Evolutionary conservation across 805 yeast genomes (phyloP).

Genomic region (Monosporozyma servazzii): DNA sequence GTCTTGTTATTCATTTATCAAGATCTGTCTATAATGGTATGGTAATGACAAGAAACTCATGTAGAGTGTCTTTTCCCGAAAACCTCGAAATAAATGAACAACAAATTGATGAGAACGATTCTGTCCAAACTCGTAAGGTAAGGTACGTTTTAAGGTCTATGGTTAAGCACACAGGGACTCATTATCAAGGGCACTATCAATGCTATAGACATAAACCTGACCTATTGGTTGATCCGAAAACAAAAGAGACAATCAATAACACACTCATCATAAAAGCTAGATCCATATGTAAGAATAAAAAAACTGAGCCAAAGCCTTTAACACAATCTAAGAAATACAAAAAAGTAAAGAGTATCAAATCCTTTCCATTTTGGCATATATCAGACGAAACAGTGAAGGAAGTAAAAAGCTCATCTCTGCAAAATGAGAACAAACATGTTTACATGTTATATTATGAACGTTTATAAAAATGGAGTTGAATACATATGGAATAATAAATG

Average conservation of each 20-base stretch:
- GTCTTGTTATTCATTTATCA: slow-evolving; percentile 75
- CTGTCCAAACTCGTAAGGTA: slow-evolving; percentile 20
- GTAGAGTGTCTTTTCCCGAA: slow-evolving; percentile 61
- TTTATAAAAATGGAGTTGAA: not conserved
- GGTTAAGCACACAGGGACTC: slow-evolving; percentile 83
- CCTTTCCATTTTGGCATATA: slow-evolving; percentile 73
- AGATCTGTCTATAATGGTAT: slow-evolving; percentile 69
- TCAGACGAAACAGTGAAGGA: slow-evolving; percentile 71
- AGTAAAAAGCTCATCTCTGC: slow-evolving; percentile 45
- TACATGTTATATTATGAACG: slow-evolving; percentile 76
- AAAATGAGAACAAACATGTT: slow-evolving; percentile 64
- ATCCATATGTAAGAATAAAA: not conserved
- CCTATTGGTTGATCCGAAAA: slow-evolving; percentile 26
- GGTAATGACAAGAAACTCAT: slow-evolving; percentile 61
- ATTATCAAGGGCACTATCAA: slow-evolving; percentile 83
- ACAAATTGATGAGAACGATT: slow-evolving; percentile 7
- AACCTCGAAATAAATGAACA: slow-evolving; percentile 40
- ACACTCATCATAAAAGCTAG: not conserved
- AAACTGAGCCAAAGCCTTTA: not conserved
- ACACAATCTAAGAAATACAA: slow-evolving; percentile 31
- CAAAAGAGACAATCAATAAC: not conserved
- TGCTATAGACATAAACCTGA: slow-evolving; percentile 73
- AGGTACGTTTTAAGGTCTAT: slow-evolving; percentile 59
- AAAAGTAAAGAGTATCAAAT: slow-evolving; percentile 45
- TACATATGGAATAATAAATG: not conserved